phyloP scores from a whole-genome alignment of 2,329 filamentous ascomycete species.

The Thielaviopsis musarum region DNA sequence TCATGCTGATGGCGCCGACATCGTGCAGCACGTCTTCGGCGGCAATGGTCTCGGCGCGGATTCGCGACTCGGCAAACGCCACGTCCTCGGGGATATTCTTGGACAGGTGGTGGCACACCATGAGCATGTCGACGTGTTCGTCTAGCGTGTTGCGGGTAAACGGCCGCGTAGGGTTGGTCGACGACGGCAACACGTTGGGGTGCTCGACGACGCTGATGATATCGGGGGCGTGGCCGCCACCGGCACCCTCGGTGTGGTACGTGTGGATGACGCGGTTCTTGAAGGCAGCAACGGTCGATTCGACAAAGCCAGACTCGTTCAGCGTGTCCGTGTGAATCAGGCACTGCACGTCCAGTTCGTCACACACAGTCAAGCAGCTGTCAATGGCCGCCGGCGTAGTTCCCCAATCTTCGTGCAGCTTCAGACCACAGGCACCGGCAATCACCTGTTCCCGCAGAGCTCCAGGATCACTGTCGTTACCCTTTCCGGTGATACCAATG shows the following conservation, averaged over 20 bases:
- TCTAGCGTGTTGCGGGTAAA: slow-evolving; percentile 87
- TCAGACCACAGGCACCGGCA: slow-evolving; percentile 78
- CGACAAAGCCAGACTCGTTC: slow-evolving; percentile 95
- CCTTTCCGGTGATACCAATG: slow-evolving; percentile 81
- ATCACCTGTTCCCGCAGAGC: slow-evolving; percentile 64
- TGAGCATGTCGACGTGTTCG: slow-evolving; percentile 94
- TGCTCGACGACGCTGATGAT: slow-evolving; percentile 90
- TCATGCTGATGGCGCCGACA: slow-evolving; percentile 90
- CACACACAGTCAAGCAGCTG: slow-evolving; percentile 67
- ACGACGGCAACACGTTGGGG: slow-evolving; percentile 72
- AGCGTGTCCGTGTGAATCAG: slow-evolving; percentile 92
- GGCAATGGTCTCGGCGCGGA: slow-evolving; percentile 89
- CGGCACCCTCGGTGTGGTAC: slow-evolving; percentile 91
- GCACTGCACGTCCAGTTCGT: slow-evolving; percentile 82
- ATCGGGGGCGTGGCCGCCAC: slow-evolving; percentile 86
- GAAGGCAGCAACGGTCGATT: slow-evolving; percentile 74
- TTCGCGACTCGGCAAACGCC: slow-evolving; percentile 85
- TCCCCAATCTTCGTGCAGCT: slow-evolving; percentile 95
- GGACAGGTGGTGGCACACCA: slow-evolving; percentile 91
- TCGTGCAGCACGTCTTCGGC: slow-evolving; percentile 94
- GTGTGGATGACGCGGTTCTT: slow-evolving; percentile 82
- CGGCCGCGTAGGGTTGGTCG: slow-evolving; percentile 82
- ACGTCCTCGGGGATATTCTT: slow-evolving; percentile 92
- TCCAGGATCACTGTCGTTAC: slow-evolving; percentile 59
- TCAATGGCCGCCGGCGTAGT: slow-evolving; percentile 84